Evolutionary conservation across 2,329 filamentous ascomycete species (phyloP).

Genomic region (Penicillium sp.): DNA sequence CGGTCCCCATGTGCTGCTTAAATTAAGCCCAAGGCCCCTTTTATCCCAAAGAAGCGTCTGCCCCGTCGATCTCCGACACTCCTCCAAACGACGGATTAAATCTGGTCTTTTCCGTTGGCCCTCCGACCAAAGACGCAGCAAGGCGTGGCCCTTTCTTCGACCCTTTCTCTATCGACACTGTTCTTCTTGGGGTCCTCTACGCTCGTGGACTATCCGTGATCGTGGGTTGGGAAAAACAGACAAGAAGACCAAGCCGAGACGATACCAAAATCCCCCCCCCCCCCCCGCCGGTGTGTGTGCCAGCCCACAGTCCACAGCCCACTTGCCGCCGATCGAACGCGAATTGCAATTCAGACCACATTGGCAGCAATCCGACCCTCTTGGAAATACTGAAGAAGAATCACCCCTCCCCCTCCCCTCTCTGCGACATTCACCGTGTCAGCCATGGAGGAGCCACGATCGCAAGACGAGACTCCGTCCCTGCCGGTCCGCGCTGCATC

Average conservation of each 20-base stretch:
- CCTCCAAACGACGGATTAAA: conserved; percentile 17
- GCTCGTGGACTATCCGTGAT: not conserved
- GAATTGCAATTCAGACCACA: conserved; percentile 1
- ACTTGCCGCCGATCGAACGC: conserved; percentile 1
- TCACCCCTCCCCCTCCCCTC: too few relatives aligned
- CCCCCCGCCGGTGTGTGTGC: not conserved
- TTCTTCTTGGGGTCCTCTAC: too few relatives aligned
- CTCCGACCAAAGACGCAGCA: conserved; percentile 5
- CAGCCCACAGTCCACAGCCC: not conserved
- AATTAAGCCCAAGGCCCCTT: conserved; percentile 13
- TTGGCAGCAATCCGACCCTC: conserved; percentile 10
- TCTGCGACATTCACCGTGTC: not conserved
- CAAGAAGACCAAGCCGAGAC: not conserved
- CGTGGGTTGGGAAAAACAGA: not conserved
- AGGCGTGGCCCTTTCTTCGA: not conserved
- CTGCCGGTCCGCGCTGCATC: conserved; percentile 31
- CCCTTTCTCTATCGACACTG: too few relatives aligned
- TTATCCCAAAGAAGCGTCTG: conserved; percentile 20
- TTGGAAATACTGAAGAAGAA: conserved; percentile 4
- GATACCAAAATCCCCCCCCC: not conserved
- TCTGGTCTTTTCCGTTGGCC: conserved; percentile 12
- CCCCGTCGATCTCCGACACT: conserved; percentile 17
- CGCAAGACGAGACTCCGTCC: conserved; percentile 13
- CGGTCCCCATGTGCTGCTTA: not conserved
- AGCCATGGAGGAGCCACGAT: conserved; percentile 23